Evolutionary conservation across 257 asterid genomes (phyloP).

Genomic region (Solanum piurae): DNA sequence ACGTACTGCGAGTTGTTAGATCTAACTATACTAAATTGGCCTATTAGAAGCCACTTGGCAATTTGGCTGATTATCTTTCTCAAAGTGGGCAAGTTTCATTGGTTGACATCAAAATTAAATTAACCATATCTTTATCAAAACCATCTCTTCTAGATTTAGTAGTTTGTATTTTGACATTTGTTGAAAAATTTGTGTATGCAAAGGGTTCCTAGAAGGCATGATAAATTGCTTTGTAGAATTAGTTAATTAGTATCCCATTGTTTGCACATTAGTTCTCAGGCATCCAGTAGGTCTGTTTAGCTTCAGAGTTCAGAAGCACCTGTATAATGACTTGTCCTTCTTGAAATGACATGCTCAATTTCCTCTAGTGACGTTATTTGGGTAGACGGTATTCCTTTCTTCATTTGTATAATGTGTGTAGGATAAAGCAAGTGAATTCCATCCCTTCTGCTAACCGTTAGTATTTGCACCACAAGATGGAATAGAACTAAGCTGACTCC

Average conservation of each 20-base stretch:
- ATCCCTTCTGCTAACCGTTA: not conserved
- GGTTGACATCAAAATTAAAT: not conserved
- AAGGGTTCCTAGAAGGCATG: not conserved
- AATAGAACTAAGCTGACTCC: not conserved
- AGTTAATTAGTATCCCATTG: not conserved
- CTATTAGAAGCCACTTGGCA: not conserved
- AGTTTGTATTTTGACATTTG: not conserved
- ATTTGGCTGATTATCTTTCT: not conserved
- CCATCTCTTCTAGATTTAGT: not conserved
- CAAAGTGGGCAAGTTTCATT: not conserved
- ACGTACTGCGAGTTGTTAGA: not conserved
- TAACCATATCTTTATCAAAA: not conserved
- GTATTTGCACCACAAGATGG: not conserved
- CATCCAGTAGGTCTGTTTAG: not conserved
- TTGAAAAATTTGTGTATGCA: not conserved
- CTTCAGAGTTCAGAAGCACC: not conserved
- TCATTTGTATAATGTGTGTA: not conserved
- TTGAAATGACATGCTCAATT: not conserved
- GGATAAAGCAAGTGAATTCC: not conserved
- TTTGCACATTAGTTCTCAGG: not conserved
- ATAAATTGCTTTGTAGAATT: not conserved
- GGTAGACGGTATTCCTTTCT: not conserved
- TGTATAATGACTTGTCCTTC: not conserved
- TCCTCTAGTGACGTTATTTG: not conserved
- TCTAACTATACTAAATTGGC: not conserved